phyloP scores from a whole-genome alignment of 202 grass and related monocot genomes.

The Schoenoplectus tabernaemontani region DNA sequence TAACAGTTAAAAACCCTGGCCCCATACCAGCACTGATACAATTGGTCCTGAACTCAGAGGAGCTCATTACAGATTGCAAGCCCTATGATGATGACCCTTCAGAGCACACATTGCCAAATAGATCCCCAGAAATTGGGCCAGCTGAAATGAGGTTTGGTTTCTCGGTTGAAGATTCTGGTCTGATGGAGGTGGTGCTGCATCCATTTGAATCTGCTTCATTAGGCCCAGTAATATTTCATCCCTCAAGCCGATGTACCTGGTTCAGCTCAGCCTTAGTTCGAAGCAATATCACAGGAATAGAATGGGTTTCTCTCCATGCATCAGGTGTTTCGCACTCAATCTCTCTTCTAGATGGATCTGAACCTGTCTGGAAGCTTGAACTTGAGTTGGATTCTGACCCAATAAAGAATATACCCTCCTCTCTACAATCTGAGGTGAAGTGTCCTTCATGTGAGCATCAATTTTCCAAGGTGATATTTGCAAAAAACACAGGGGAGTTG shows the following conservation, averaged over 20 bases:
- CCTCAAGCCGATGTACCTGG: slow-evolving; percentile 82
- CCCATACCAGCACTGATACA: slow-evolving; percentile 51
- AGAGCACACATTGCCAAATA: slow-evolving; percentile 59
- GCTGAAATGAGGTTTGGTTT: slow-evolving; percentile 81
- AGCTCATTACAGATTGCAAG: slow-evolving; percentile 69
- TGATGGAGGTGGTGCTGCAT: slow-evolving; percentile 51
- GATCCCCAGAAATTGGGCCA: slow-evolving; percentile 63
- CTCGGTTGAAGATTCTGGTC: slow-evolving; percentile 49
- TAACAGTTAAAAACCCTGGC: slow-evolving; percentile 69
- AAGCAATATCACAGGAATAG: slow-evolving; percentile 76
- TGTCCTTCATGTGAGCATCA: slow-evolving; percentile 44
- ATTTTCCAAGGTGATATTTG: slow-evolving; percentile 74
- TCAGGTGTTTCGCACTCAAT: slow-evolving; percentile 69
- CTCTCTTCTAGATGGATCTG: slow-evolving; percentile 66
- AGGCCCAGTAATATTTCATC: slow-evolving; percentile 83
- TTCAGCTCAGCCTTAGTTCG: slow-evolving; percentile 72
- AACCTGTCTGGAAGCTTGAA: slow-evolving; percentile 78
- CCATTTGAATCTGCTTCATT: slow-evolving; percentile 54
- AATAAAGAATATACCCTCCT: slow-evolving; percentile 37
- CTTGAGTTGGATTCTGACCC: slow-evolving; percentile 42
- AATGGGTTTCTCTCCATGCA: slow-evolving; percentile 61
- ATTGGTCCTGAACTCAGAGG: slow-evolving; percentile 69
- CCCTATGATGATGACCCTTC: slow-evolving; percentile 43
- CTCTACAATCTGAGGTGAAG: slow-evolving; percentile 24
- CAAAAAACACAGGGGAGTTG: slow-evolving; percentile 89